Evolutionary conservation across 2,329 filamentous ascomycete genomes (phyloP), one percentile per base, ranked within the genome.

Genomic region (Epicoccum nigrum): DNA sequence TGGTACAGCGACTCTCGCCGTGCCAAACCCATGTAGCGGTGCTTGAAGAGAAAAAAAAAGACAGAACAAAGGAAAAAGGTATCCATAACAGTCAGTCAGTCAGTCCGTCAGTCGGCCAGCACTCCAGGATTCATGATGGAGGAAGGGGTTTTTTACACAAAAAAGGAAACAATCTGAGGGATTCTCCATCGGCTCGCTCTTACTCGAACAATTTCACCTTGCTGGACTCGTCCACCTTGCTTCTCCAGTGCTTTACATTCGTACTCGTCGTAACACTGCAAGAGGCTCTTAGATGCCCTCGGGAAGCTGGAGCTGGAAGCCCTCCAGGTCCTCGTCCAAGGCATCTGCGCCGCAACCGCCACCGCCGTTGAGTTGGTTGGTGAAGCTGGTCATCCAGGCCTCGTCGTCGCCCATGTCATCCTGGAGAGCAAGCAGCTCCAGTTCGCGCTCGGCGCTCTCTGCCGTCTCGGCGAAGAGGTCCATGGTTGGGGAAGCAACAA

Each of bases 391-490:
- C 51, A 62, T 59, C 68, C 70, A 73, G 2, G 58, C 62, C 4
- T 71, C 67, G 19, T 67, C 67, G 13, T 68, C 65, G 7, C 67
- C 68, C 17, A 66, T 61, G 12, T 54, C 4, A 61, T 63, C 20
- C 58, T 56, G 32, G 42, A 72, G 62, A 12, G 69, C 45, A 49
- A 70, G 32, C 20, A 68, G 51, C 30, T 64, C 60, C 47, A 73
- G 53, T 46, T 72, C 70, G 16, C 65, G 65, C 49, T 72, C 67
- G 0, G 71, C 47, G n/a, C 72, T 68, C 45, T 69, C 62, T 20
- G 70, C 69, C 0, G 68, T 72, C 17, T 70, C 61, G 8, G 67
- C 63, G n/a, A 46, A 51, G 1, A 32, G n/a, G 28, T 45, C 51
- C 3, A 58, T 51, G 1, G n/a, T n/a, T n/a, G 45, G 21, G 4